Base-by-base conservation (phyloP, 2,329 filamentous ascomycete genomes). In the Fusarium devonianum region DNA sequence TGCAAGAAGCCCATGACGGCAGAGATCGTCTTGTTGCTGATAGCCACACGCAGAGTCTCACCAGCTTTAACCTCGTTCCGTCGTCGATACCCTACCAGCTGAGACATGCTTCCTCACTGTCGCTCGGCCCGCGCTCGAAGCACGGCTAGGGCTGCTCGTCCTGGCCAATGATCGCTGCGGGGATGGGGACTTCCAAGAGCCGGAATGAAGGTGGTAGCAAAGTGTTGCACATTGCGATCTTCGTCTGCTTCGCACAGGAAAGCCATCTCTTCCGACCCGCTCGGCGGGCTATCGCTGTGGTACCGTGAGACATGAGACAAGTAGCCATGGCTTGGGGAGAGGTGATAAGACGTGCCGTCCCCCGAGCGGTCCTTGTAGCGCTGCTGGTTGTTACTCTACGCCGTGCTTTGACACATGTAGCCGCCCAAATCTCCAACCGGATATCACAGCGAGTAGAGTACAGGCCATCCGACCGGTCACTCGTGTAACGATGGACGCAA, bases 401-500 rank as follows among this genome's bases (percentile, higher is more conserved):
- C 12, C 18, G 25, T 37, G 28, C 23, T 19, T 43, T 30, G n/a
- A 43, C 25, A 26, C 14, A 47, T 52, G 37, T 21, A 37, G 32
- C 41, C 41, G 49, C 38, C 28, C 36, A 43, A 18, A 17, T 9
- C 10, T 23, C 19, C 23, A 13, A 34, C 12, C 18, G 16, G 39
- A 18, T 25, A 37, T 22, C 12, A 21, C 41, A 34, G 28, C 12
- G 28, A 33, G 28, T 32, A 26, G 32, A 26, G 17, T n/a, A 16
- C 22, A 32, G 40, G 26, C 21, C 21, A 39, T 28, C n/a, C n/a
- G n/a, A 14, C 35, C 9, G 17, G 11, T n/a, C 10, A 30, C 10
- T 37, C 14, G 50, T 56, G 43, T 47, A 48, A 55, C 53, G 13
- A 67, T 67, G 64, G 63, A 67, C 13, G 38, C 35, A 22, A 56